Percentiles rank a stretch among this genome's conserved stretches.
Conservation (phyloP, 2,329 filamentous ascomycete species). For the Bipolaris sorokiniana region DNA sequence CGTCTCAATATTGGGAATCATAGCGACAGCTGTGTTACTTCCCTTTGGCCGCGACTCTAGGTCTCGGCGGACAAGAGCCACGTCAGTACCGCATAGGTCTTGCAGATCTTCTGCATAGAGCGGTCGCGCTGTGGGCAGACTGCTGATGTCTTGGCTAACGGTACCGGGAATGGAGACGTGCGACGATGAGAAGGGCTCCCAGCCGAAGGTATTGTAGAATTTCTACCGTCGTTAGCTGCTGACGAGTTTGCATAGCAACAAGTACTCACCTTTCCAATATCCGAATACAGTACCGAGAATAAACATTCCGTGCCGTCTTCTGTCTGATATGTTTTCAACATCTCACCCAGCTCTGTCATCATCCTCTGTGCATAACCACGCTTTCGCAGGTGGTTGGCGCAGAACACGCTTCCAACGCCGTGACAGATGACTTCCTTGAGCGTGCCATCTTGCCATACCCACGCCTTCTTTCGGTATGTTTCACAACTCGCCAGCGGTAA, state of each 20-base stretch:
- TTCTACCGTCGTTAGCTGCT: slow-evolving; percentile 74
- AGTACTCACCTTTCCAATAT: slow-evolving; percentile 70
- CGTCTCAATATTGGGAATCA: slow-evolving; percentile 70
- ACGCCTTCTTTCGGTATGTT: slow-evolving; percentile 57
- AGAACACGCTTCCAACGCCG: slow-evolving; percentile 83
- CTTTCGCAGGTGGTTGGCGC: slow-evolving; percentile 68
- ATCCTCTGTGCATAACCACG: slow-evolving; percentile 80
- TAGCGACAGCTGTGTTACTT: slow-evolving; percentile 64
- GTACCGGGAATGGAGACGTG: slow-evolving; percentile 60
- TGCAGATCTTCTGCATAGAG: slow-evolving; percentile 67
- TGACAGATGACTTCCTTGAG: slow-evolving; percentile 67
- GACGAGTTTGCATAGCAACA: slow-evolving; percentile 60
- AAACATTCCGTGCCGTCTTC: slow-evolving; percentile 50
- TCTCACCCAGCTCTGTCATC: slow-evolving; percentile 70
- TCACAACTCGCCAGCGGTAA: slow-evolving; percentile 65
- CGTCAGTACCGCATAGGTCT: slow-evolving; percentile 68
- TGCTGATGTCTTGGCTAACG: slow-evolving; percentile 4
- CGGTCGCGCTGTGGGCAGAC: slow-evolving; percentile 42
- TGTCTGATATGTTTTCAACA: slow-evolving; percentile 60
- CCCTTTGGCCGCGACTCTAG: slow-evolving; percentile 53
- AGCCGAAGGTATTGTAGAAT: slow-evolving; percentile 80
- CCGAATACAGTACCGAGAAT: slow-evolving; percentile 84
- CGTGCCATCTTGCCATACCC: slow-evolving; percentile 56
- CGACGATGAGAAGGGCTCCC: slow-evolving; percentile 74
- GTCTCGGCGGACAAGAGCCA: slow-evolving; percentile 62